Base-by-base conservation (phyloP, 257 asterid genomes). In the Thymus mandschuricus region DNA sequence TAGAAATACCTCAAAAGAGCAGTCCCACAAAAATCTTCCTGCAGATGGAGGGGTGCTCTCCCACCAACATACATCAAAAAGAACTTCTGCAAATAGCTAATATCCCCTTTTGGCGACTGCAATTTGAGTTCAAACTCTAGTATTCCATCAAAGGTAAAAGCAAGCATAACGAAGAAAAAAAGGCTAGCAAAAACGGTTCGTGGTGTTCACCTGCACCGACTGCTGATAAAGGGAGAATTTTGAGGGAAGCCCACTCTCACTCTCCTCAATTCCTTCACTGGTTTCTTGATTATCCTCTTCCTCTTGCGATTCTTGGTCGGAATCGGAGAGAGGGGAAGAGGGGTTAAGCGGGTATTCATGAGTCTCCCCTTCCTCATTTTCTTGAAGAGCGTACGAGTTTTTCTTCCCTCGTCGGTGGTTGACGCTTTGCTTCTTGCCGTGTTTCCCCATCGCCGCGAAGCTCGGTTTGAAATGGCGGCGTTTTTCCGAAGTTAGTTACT, bases 21-120 rank as follows among this genome's bases (percentile, higher is more conserved):
- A 76, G 99, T 89, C 69, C 99, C 99, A 60, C 99, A 95, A 63
- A 95, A 95, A 79, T 95, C 98, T 79, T 95, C 99, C 75, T 95
- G 99, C 77, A 95, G 87, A 85, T 92, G 97, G 60, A 92, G 94
- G 6, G 98, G 98, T 10, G 70, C 87, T 83, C 99, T 86, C 61
- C 98, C 99, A 57, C 99, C 98, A 10, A 95, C 98, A 73, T 95
- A 95, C 96, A 89, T 92, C 95, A 92, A 75, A 72, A 95, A 95
- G 85, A 89, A 95, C 83, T 92, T 95, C 82, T 81, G 97, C 81
- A 95, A 79, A 79, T 91, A 95, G 80, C 96, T 91, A 58, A 95
- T 92, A 54, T 95, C 98, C 84, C 99, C 99, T 86, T 92, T 95
- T 30, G 98, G 99, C n/a, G 96, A 92, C 98, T 95, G 83, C 84